Percentiles rank a stretch among this genome's conserved stretches.
Conservation (phyloP, 2,329 filamentous ascomycete species). For the Hymenoscyphus albidus region DNA sequence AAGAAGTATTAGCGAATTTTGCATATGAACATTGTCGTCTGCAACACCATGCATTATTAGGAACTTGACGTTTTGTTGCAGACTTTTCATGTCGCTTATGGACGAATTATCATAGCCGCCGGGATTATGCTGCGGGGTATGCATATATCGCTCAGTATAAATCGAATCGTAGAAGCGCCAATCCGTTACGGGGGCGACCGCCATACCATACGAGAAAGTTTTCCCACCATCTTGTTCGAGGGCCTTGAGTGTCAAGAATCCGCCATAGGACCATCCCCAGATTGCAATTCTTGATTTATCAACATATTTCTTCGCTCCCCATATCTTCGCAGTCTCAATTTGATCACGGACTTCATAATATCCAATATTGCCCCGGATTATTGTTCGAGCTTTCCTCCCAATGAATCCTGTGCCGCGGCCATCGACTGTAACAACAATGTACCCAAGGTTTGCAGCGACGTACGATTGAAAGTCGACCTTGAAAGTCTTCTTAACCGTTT, state of each 20-base stretch:
- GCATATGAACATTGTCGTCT: constrained; percentile 96
- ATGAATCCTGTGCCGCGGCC: constrained; percentile 89
- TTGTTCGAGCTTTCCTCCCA: constrained; percentile 77
- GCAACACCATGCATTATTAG: constrained; percentile 94
- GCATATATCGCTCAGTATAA: constrained; percentile 97
- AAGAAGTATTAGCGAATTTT: constrained; percentile 83
- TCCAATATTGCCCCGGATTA: constrained; percentile 79
- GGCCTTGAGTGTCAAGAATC: constrained; percentile 92
- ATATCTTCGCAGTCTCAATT: constrained; percentile 83
- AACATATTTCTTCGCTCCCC: constrained; percentile 76
- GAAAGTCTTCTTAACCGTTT: constrained; percentile 78
- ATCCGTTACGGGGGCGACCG: constrained; percentile 96
- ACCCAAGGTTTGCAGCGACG: constrained; percentile 78
- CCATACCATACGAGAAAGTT: constrained; percentile 96
- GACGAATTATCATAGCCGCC: constrained; percentile 72
- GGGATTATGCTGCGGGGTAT: constrained; percentile 79
- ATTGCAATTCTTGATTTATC: constrained; percentile 81
- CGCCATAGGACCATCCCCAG: constrained; percentile 98
- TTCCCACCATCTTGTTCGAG: constrained; percentile 84
- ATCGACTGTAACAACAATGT: constrained; percentile 92
- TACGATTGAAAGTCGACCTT: constrained; percentile 86
- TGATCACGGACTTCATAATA: constrained; percentile 84
- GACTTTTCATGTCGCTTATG: constrained; percentile 69
- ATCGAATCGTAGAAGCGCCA: constrained; percentile 95
- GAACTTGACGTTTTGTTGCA: constrained; percentile 78